Evolutionary conservation across 257 asterid genomes (phyloP).

Genomic region (Ilex aquifolium): DNA sequence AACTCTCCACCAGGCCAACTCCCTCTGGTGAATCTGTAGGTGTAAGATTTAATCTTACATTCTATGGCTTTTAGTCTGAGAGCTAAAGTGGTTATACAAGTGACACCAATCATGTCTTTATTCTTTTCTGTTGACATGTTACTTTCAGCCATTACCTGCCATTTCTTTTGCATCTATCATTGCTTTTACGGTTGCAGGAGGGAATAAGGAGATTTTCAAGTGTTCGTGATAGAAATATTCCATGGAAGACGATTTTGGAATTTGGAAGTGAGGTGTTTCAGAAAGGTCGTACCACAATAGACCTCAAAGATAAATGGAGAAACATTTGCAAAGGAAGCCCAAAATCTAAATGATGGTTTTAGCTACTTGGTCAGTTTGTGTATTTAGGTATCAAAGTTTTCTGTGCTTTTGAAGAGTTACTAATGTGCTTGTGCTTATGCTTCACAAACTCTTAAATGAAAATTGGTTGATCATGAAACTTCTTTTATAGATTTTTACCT

Average conservation of each 20-base stretch:
- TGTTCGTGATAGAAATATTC: slow-evolving; percentile 20
- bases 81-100: too few species aligned
- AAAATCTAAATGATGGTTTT: slow-evolving; percentile 9
- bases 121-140: not conserved
- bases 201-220: slow-evolving; percentile 25
- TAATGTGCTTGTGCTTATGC: too few species aligned
- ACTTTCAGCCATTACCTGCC: slow-evolving; percentile 1
- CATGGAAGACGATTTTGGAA: slow-evolving; percentile 53
- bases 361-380: too few species aligned
- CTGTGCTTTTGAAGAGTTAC: too few species aligned
- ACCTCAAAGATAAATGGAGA: slow-evolving; percentile 84
- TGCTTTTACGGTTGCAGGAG: slow-evolving; percentile 29
- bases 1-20: too few species aligned
- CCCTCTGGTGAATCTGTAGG: too few species aligned
- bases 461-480: too few species aligned
- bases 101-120: too few species aligned
- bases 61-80: too few species aligned
- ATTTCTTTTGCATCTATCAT: not conserved
- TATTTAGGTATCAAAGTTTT: too few species aligned
- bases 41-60: too few species aligned
- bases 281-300: slow-evolving; percentile 41
- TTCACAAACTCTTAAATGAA: too few species aligned
- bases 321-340: slow-evolving; percentile 39
- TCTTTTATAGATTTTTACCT: not conserved
- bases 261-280: slow-evolving; percentile 43